phyloP scores from a whole-genome alignment of 345 rosid genomes.

The Camelina laxa region DNA sequence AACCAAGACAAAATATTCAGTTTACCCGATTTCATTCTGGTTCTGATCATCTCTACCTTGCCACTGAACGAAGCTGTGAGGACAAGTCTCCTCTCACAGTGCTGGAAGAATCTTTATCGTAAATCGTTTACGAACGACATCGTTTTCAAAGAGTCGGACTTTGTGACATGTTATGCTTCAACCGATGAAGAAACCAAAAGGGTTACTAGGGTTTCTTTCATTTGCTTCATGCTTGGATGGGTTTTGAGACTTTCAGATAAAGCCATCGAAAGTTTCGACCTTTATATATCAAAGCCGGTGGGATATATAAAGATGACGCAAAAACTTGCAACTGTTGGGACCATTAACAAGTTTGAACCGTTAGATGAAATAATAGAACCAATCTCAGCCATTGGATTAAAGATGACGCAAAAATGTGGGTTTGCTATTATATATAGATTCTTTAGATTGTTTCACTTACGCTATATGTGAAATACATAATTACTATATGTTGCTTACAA shows the following conservation, averaged over 20 bases:
- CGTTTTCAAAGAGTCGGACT: not conserved
- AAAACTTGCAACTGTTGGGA: too few species aligned
- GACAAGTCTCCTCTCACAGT: not conserved
- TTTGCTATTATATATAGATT: too few species aligned
- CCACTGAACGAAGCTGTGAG: not conserved
- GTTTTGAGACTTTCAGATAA: slow-evolving; percentile 9
- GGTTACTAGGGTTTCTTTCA: slow-evolving; percentile 11
- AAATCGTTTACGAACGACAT: not conserved
- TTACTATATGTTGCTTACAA: too few species aligned
- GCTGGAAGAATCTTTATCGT: not conserved
- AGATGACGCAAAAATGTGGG: too few species aligned
- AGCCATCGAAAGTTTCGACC: slow-evolving; percentile 16
- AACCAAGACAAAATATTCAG: not conserved
- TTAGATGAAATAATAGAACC: too few species aligned
- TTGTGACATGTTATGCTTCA: not conserved
- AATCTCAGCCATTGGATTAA: too few species aligned
- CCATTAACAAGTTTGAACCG: too few species aligned
- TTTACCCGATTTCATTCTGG: too few species aligned
- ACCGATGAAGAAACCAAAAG: not conserved
- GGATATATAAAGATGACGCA: too few species aligned
- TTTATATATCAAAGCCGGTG: slow-evolving; percentile 43
- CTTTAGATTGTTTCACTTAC: too few species aligned
- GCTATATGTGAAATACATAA: too few species aligned
- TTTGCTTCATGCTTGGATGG: slow-evolving; percentile 14
- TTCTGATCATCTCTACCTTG: too few species aligned